Percentiles rank a stretch among this genome's conserved stretches.
These are phyloP conservation scores for Raphanus raphanistrum DNA, from an alignment of 345 rosid genomes.

Conservation along the genomic window DNA sequence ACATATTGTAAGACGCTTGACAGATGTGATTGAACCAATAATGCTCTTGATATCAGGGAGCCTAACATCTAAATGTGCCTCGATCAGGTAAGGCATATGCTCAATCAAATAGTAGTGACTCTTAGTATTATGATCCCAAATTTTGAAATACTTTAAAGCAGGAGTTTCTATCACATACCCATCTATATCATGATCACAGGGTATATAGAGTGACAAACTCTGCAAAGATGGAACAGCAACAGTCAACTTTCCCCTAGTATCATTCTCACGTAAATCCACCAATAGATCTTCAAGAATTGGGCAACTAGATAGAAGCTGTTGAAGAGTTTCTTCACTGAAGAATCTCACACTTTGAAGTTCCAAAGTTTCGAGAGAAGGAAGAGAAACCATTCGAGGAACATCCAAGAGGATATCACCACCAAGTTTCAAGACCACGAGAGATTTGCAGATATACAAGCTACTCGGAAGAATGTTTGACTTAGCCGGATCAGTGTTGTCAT, in stretches of 20 bases:
- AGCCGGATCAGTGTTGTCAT: accelerated
- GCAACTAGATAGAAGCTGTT: neutral
- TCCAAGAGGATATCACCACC: neutral
- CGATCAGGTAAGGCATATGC: slow-evolving; percentile 14
- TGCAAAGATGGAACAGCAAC: slow-evolving; percentile 9
- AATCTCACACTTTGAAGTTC: neutral
- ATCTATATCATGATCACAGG: neutral
- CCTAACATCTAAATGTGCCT: neutral
- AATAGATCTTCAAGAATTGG: neutral
- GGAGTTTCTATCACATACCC: slow-evolving; percentile 9
- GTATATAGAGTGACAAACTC: slow-evolving; percentile 2
- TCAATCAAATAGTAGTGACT: slow-evolving; percentile 6
- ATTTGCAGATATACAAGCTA: neutral
- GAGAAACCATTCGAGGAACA: slow-evolving; percentile 13
- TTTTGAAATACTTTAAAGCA: neutral
- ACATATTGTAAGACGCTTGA: slow-evolving; percentile 10
- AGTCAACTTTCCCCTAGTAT: neutral
- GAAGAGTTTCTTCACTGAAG: neutral
- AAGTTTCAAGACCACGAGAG: neutral
- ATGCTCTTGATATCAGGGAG: neutral
- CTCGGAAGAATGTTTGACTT: neutral
- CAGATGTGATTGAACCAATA: slow-evolving; percentile 15
- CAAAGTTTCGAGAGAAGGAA: slow-evolving; percentile 6
- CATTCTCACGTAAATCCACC: accelerated
- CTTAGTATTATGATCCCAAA: accelerated